Evolutionary conservation across 192 early-diverging fungal genomes (phyloP), one percentile per base, ranked within the genome.

Genomic region (Linnemannia hyalina): DNA sequence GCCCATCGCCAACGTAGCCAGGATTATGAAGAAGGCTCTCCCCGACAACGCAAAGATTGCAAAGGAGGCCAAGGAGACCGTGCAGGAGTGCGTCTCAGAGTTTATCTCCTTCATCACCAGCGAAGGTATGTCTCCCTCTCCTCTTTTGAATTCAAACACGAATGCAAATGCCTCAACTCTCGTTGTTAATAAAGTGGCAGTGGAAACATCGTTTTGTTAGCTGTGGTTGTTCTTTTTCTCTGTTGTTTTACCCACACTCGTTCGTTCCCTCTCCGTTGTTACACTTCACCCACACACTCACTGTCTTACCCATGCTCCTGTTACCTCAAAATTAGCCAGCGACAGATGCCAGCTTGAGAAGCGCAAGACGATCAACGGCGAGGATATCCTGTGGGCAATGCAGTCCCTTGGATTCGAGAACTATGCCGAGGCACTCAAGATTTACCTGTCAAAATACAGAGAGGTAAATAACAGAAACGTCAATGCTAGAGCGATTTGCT

Each of bases 41-140:
- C 98, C 98, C 0, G 97, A 97, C 42, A 99, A 98, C 88, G 97
- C 97, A 42, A 99, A 99, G 81, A 97, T 99, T 73, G 97, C 98
- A 29, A 99, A 99, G 81, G 98, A 99, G 73, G 98, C 98, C 57
- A 99, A 99, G 83, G 97, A 97, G 75, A 96, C 96, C 70, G 94
- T 98, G 0, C 95, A 97, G 90, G 98, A 99, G 84, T 99, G 98
- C 85, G 98, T 99, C 10, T 97, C 96, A 26, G 98, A 99, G 90
- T 99, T 99, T 85, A 99, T 99, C 87, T 95, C 96, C 32, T 99
- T 99, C 80, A 95, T 99, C 60, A 99, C 98, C 26, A 97, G 96
- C 82, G 98, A 99, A 94, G 94, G 94, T 82, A 78, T 26, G 55
- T 57, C 55, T 57, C 13, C 44, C 44, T 15, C 60, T 32, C 11